Evolutionary conservation across 2,329 filamentous ascomycete species (phyloP).

Genomic region (Cyclaneusma minus): DNA sequence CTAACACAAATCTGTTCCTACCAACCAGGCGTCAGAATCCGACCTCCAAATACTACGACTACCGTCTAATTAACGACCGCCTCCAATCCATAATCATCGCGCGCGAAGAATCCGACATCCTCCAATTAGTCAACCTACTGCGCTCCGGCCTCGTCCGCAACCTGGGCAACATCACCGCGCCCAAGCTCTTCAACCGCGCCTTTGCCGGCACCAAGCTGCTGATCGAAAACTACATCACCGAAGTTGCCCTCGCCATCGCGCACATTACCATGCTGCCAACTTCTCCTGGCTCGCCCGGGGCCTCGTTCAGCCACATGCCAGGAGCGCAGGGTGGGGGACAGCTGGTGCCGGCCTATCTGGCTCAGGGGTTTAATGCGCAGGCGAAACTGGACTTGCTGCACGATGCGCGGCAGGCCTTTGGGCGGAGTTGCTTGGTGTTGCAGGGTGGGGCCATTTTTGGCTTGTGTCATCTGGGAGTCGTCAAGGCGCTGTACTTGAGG

Average conservation of each 20-base stretch:
- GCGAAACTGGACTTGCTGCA: constrained; percentile 73
- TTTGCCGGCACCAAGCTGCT: constrained; percentile 81
- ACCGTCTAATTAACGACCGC: constrained; percentile 65
- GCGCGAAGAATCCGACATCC: constrained; percentile 55
- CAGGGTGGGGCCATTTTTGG: constrained; percentile 89
- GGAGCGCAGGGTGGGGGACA: constrained; percentile 20
- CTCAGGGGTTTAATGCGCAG: constrained; percentile 34
- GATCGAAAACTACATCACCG: constrained; percentile 80
- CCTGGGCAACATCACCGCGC: constrained; percentile 75
- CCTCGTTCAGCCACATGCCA: not conserved
- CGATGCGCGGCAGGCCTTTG: constrained; percentile 78
- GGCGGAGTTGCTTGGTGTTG: constrained; percentile 68
- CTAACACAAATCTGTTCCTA: constrained; percentile 1
- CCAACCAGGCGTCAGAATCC: constrained; percentile 75
- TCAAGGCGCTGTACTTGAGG: constrained; percentile 70
- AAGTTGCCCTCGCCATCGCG: constrained; percentile 67
- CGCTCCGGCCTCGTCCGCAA: constrained; percentile 71
- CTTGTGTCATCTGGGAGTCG: constrained; percentile 76
- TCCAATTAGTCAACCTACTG: constrained; percentile 62
- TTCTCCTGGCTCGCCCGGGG: constrained; percentile 19
- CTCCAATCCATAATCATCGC: constrained; percentile 55
- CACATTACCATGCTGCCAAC: constrained; percentile 57
- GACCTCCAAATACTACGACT: constrained; percentile 71
- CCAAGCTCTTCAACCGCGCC: constrained; percentile 67
- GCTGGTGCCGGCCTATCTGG: constrained; percentile 35